phyloP scores from a whole-genome alignment of 768 basidiomycete species.

The Trametes meyenii region DNA sequence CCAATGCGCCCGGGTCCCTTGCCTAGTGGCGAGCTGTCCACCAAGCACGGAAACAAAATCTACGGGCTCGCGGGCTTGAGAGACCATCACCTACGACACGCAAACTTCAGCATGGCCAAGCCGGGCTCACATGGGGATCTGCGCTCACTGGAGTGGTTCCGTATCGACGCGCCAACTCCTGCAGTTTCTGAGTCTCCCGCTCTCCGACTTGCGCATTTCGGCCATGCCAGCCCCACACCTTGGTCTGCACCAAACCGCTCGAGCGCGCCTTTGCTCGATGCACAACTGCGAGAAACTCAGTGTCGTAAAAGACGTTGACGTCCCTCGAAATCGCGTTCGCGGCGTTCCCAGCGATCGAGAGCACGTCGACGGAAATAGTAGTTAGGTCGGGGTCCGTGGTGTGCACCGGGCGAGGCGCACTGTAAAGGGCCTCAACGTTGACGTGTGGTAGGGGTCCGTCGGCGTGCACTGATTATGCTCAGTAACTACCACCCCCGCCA shows the following conservation, averaged over 20 bases:
- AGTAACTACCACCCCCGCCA: background rate
- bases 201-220: constrained; percentile 54
- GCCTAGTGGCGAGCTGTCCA: constrained; percentile 66
- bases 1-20: constrained; percentile 80
- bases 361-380: constrained; percentile 75
- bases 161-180: constrained; percentile 74
- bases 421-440: constrained; percentile 52
- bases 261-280: constrained; percentile 67
- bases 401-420: constrained; percentile 30
- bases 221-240: constrained; percentile 80
- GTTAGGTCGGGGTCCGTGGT: constrained; percentile 40
- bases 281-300: constrained; percentile 68
- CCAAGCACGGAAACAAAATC: constrained; percentile 68
- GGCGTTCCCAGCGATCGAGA: constrained; percentile 57
- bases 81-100: constrained; percentile 39
- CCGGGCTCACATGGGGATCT: background rate
- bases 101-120: background rate
- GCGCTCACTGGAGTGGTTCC: constrained; percentile 60
- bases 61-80: constrained; percentile 65
- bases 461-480: constrained; percentile 36
- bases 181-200: constrained; percentile 64
- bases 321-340: constrained; percentile 50
- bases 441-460: constrained; percentile 51
- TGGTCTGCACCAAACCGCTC: constrained; percentile 67
- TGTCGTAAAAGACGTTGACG: constrained; percentile 68